A percentile compares a stretch with the other conserved stretches of the same genome.
phyloP scores from a whole-genome alignment of 805 yeast genomes.

The Clavispora fructus region DNA sequence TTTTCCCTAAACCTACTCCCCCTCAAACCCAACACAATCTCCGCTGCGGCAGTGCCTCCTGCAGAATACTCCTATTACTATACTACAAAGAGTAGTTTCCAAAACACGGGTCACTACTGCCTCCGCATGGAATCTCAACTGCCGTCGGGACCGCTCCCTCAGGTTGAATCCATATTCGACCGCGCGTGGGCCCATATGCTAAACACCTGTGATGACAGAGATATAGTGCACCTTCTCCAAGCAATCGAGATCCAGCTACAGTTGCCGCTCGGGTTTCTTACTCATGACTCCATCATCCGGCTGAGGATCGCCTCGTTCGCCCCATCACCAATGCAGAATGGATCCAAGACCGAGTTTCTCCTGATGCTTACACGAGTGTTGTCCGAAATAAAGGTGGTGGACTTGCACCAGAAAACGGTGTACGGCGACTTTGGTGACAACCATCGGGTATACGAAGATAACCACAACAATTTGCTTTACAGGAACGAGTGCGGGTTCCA shows the following conservation, averaged over 20 bases:
- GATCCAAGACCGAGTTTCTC: not conserved
- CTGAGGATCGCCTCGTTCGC: not conserved
- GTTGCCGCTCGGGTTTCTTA: conserved; percentile 1
- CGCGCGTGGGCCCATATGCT: not conserved
- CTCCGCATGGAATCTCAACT: not conserved
- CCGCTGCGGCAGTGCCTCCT: too few species aligned
- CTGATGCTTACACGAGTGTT: conserved; percentile 5
- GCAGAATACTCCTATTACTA: not conserved
- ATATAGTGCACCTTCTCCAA: not conserved
- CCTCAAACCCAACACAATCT: too few species aligned
- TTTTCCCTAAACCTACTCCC: too few species aligned
- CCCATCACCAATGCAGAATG: not conserved
- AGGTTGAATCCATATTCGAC: not conserved
- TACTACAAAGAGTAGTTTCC: not conserved
- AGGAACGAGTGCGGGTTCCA: not conserved
- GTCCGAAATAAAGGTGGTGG: conserved; percentile 16
- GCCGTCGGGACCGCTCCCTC: not conserved
- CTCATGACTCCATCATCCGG: conserved; percentile 4
- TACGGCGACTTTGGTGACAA: conserved; percentile 13
- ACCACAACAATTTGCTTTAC: conserved; percentile 5
- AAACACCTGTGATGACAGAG: not conserved
- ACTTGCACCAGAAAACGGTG: conserved; percentile 7
- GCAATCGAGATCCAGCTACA: conserved; percentile 2
- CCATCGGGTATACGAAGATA: conserved; percentile 8
- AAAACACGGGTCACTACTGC: not conserved